These are phyloP conservation scores for Colletotrichum simmondsii DNA, from an alignment of 2,329 filamentous ascomycete species.

Conservation along the genomic window DNA sequence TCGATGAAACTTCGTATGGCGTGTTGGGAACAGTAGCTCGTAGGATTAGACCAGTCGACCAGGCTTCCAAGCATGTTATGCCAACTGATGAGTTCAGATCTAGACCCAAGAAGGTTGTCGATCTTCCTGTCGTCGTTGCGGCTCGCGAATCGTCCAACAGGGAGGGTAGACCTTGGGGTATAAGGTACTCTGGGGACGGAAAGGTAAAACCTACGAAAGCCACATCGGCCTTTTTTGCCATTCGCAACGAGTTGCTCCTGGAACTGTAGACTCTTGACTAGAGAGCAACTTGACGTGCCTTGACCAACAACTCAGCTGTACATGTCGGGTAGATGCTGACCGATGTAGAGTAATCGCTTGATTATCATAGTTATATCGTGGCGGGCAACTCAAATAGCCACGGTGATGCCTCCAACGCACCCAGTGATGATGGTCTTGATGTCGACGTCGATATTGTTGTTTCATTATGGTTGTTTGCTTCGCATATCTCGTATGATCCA, in stretches of 20 bases:
- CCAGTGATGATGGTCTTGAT: background rate
- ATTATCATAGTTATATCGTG: background rate
- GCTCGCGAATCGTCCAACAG: slow-evolving; percentile 15
- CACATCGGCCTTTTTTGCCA: slow-evolving; percentile 1
- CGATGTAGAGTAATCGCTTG: background rate
- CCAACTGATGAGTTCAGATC: background rate
- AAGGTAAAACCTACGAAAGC: background rate
- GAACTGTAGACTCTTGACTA: background rate
- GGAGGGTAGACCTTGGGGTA: slow-evolving; percentile 4
- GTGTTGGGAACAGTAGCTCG: slow-evolving; percentile 3
- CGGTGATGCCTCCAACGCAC: background rate
- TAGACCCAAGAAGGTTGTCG: slow-evolving; percentile 19
- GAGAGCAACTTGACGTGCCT: background rate
- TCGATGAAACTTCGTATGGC: slow-evolving; percentile 9
- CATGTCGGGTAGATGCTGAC: background rate
- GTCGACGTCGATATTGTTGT: background rate
- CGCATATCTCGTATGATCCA: background rate
- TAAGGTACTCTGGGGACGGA: slow-evolving; percentile 5
- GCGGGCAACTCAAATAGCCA: background rate
- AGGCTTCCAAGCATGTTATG: background rate
- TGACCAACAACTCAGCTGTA: background rate
- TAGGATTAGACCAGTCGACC: background rate
- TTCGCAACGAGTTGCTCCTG: background rate
- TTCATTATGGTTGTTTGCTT: background rate
- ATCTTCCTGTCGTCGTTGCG: slow-evolving; percentile 17